Conservation (phyloP, 2,329 filamentous ascomycete species). For the Penicillium hesseltinei region DNA sequence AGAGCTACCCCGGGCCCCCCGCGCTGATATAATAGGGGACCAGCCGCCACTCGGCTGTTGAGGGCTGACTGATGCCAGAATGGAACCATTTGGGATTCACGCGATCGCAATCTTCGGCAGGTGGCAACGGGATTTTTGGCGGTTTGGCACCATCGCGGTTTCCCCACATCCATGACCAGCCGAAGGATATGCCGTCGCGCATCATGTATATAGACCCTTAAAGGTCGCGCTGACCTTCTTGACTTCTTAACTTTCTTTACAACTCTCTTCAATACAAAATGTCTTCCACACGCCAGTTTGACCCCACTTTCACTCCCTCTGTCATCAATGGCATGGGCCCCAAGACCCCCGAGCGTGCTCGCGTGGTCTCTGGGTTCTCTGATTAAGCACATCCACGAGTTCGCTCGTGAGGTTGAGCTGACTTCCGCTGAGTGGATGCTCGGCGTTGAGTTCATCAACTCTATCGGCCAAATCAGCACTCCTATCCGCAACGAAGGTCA, state of each 20-base stretch:
- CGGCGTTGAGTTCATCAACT: conserved; percentile 73
- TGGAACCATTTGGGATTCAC: background rate
- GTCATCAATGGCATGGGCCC: conserved; percentile 73
- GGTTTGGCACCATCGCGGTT: conserved; percentile 1
- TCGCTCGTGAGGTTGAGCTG: conserved; percentile 73
- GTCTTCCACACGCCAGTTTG: conserved; percentile 39
- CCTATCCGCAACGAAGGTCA: conserved; percentile 72
- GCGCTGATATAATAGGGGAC: conserved; percentile 2
- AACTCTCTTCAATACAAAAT: conserved; percentile 13
- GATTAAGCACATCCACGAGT: conserved; percentile 74
- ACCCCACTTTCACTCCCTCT: conserved; percentile 72
- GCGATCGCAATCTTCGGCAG: conserved; percentile 8
- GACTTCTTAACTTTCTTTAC: background rate
- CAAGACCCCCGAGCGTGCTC: conserved; percentile 63
- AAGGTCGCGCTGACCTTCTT: conserved; percentile 6
- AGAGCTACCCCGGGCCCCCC: conserved; percentile 10
- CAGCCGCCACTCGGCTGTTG: conserved; percentile 11
- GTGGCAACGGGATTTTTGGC: conserved; percentile 7
- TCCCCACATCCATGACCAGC: conserved; percentile 36
- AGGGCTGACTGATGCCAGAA: conserved; percentile 3
- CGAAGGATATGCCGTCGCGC: conserved; percentile 25
- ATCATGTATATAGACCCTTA: conserved; percentile 20
- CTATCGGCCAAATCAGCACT: conserved; percentile 66
- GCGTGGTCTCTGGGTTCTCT: conserved; percentile 62
- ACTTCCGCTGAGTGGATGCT: conserved; percentile 74